Base-by-base conservation (phyloP, 2,329 filamentous ascomycete species). In the Tolypocladium guangdongense region DNA sequence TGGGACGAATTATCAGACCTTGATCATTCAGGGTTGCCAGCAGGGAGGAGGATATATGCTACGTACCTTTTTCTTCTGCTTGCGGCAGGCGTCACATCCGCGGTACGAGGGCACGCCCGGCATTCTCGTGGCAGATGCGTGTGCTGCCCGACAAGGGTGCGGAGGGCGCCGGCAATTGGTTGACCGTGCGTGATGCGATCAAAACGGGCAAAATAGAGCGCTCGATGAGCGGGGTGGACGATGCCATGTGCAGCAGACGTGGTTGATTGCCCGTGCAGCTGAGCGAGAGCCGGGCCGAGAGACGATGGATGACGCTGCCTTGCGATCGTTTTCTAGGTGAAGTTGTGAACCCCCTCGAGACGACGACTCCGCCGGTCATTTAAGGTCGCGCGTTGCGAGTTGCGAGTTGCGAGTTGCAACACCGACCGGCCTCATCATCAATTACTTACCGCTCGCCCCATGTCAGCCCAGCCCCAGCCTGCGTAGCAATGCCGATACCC, bases 51-150 rank as follows among this genome's bases (percentile, higher is more conserved):
- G 43, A 52, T 30, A 20, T 7, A 5, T 18, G 14, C 33, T 24
- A 53, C 61, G 16, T 62, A 75, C 76, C 71, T 78, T 78, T 63
- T 79, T 78, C 70, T 78, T 78, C 57, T 76, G 73, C 57, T 70
- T 74, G 36, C 75, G 71, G 58, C 76, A 79, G 16, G 68, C 74
- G 53, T 78, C 73, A 57, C 76, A 79, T 36, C 73, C 76, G 54
- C 72, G 71, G 50, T 74, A 71, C 10, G 73, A 73, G 24, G 77
- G 77, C 20, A 79, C 77, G 27, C 77, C 76, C 0, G 76, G 74
- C 77, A 79, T 51, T 78, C 3, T 56, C 32, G 20, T 38, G 46
- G 14, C n/a, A 8, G 6, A 16, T 20, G n/a, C 18, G 12, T 36
- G 10, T 5, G 39, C n/a, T 14, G 39, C 12, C 30, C 27, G 48